Evolutionary conservation across 2,329 filamentous ascomycete genomes (phyloP).

Genomic region (Ilyonectria sp.): DNA sequence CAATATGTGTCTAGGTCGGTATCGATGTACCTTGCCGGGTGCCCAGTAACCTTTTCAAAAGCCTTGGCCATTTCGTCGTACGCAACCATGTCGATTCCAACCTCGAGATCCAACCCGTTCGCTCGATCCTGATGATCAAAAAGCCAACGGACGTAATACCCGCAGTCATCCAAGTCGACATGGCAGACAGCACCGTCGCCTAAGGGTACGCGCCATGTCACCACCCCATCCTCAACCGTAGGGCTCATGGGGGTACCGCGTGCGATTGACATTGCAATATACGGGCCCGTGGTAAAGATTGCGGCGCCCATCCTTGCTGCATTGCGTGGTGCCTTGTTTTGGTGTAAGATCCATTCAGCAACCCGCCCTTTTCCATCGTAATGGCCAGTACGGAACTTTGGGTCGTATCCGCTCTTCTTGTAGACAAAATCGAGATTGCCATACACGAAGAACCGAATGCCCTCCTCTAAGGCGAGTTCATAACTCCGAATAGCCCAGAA

Average conservation of each 20-base stretch:
- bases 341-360: constrained; percentile 60
- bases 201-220: constrained; percentile 31
- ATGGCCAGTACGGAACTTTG: constrained; percentile 63
- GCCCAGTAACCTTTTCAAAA: constrained; percentile 29
- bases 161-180: constrained; percentile 35
- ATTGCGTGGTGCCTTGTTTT: constrained; percentile 38
- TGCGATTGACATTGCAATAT: constrained; percentile 28
- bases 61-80: constrained; percentile 21
- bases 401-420: constrained; percentile 63
- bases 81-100: constrained; percentile 17
- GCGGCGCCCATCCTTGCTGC: constrained; percentile 22
- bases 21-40: constrained; percentile 28
- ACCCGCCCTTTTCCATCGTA: constrained; percentile 64
- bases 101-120: constrained; percentile 27
- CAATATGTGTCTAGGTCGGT: constrained; percentile 1
- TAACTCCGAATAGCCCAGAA: constrained; percentile 30
- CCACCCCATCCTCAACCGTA: constrained; percentile 13
- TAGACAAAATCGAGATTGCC: constrained; percentile 65
- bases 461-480: constrained; percentile 27
- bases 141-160: constrained; percentile 29
- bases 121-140: constrained; percentile 26
- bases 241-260: neutral
- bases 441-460: constrained; percentile 60
- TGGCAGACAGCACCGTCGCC: constrained; percentile 18
- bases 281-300: constrained; percentile 24